phyloP scores from a whole-genome alignment of 495 filamentous ascomycete genomes.

The Aspergillus olivimuriae region DNA sequence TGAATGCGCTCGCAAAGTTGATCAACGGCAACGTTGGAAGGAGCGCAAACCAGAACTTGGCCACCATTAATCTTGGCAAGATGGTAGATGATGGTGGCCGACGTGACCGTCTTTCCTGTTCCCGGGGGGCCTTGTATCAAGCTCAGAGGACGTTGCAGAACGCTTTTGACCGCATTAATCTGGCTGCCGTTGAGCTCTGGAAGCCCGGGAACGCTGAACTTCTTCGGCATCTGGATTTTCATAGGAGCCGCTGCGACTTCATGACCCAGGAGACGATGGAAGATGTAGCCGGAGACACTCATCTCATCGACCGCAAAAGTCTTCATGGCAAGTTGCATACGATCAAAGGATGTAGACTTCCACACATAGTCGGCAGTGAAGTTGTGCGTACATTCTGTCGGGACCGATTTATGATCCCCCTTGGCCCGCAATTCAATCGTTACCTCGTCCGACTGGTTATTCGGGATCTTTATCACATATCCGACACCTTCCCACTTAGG shows the following conservation, averaged over 20 bases:
- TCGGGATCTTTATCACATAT: slow-evolving; percentile 99
- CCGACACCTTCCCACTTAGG: slow-evolving; percentile 96
- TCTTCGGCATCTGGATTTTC: slow-evolving; percentile 95
- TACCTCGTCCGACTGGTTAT: slow-evolving; percentile 98
- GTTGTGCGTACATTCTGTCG: slow-evolving; percentile 95
- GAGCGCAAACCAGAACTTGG: slow-evolving; percentile 93
- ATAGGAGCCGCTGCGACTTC: slow-evolving; percentile 93
- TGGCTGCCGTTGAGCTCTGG: slow-evolving; percentile 95
- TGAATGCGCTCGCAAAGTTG: slow-evolving; percentile 98
- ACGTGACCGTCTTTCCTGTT: slow-evolving; percentile 99
- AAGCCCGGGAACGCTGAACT: slow-evolving; percentile 91
- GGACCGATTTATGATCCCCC: slow-evolving; percentile 87
- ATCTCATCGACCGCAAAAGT: slow-evolving; percentile 97
- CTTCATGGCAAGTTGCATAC: slow-evolving; percentile 99
- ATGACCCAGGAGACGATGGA: slow-evolving; percentile 93
- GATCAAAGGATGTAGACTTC: slow-evolving; percentile 98
- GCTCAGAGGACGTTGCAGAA: slow-evolving; percentile 85
- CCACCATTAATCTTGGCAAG: slow-evolving; percentile 91
- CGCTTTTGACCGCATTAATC: slow-evolving; percentile 94
- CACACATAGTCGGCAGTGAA: slow-evolving; percentile 99
- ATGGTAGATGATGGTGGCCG: slow-evolving; percentile 97
- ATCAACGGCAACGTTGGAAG: slow-evolving; percentile 97
- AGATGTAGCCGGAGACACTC: slow-evolving; percentile 98
- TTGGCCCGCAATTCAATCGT: slow-evolving; percentile 89
- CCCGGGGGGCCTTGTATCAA: slow-evolving; percentile 96